These are phyloP conservation scores for Solanum hybrid DNA, from an alignment of 305 asterid genomes.

Conservation along the genomic window DNA sequence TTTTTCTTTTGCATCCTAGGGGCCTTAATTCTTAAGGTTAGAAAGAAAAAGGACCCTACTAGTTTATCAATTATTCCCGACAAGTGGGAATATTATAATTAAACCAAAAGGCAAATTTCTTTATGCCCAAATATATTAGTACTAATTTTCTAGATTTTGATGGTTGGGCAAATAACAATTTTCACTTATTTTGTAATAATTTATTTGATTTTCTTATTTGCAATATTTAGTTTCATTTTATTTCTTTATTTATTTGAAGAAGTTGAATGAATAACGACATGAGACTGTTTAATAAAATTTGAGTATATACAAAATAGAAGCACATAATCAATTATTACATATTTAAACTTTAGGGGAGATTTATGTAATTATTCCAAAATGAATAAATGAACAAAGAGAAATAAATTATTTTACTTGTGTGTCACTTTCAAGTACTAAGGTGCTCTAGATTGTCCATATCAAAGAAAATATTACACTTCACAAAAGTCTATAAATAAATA, in stretches of 20 bases:
- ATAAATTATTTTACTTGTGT: neutral
- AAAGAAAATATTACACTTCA: neutral
- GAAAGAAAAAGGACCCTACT: neutral
- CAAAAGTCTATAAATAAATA: neutral
- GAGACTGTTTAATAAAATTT: neutral
- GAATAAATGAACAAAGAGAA: neutral
- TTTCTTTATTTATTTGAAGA: neutral
- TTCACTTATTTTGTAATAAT: neutral
- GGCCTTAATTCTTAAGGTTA: neutral
- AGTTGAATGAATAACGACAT: neutral
- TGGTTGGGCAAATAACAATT: neutral
- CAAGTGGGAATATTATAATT: neutral
- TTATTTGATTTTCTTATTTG: neutral
- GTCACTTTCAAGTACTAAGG: conserved; percentile 2
- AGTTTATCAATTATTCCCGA: neutral
- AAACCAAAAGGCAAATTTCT: neutral
- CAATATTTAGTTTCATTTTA: neutral
- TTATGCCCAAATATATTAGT: neutral
- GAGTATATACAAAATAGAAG: neutral
- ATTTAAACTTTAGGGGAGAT: neutral
- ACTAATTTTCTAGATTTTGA: neutral
- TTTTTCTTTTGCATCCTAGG: neutral
- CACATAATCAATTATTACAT: neutral
- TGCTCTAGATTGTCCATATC: neutral
- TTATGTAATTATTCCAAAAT: neutral